A percentile compares a stretch with the other conserved stretches of the same genome.
Evolutionary conservation across 495 filamentous ascomycete species (phyloP).

Genomic region (Aspergillus affinis): DNA sequence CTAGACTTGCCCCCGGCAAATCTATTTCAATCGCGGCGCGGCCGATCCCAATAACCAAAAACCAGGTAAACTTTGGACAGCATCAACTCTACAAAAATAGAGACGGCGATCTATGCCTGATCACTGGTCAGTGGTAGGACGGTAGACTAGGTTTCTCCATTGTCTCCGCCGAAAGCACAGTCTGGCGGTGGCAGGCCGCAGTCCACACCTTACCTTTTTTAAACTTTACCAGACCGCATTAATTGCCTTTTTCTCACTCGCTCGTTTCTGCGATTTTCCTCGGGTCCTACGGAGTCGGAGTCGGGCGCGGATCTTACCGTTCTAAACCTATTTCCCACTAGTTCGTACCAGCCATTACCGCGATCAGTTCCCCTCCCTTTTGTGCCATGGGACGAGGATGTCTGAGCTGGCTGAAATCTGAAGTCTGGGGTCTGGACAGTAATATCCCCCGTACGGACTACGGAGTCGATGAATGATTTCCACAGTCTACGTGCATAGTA

Average conservation of each 20-base stretch:
- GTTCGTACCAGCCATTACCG: not conserved
- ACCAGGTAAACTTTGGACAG: not conserved
- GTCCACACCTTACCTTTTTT: not conserved
- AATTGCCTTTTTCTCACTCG: too few relatives aligned
- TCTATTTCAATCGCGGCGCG: not conserved
- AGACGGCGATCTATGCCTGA: too few relatives aligned
- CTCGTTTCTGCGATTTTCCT: not conserved
- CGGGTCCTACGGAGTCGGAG: not conserved
- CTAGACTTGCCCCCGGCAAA: not conserved
- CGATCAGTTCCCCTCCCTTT: not conserved
- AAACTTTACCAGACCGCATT: too few relatives aligned
- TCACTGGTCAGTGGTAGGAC: too few relatives aligned
- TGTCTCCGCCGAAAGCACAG: too few relatives aligned
- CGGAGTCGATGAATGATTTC: too few relatives aligned
- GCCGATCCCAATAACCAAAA: conserved; percentile 1
- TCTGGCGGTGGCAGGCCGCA: not conserved
- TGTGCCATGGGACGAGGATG: not conserved
- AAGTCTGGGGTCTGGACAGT: too few relatives aligned
- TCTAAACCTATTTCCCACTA: not conserved
- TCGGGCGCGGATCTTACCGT: not conserved
- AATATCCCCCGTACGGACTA: not conserved
- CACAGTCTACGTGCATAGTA: too few relatives aligned
- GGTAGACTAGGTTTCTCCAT: too few relatives aligned
- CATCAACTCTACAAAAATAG: not conserved
- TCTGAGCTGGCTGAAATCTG: too few relatives aligned